Evolutionary conservation across 768 basidiomycete genomes (phyloP), one percentile per base, ranked within the genome.

Genomic region (Lentinus brumalis): DNA sequence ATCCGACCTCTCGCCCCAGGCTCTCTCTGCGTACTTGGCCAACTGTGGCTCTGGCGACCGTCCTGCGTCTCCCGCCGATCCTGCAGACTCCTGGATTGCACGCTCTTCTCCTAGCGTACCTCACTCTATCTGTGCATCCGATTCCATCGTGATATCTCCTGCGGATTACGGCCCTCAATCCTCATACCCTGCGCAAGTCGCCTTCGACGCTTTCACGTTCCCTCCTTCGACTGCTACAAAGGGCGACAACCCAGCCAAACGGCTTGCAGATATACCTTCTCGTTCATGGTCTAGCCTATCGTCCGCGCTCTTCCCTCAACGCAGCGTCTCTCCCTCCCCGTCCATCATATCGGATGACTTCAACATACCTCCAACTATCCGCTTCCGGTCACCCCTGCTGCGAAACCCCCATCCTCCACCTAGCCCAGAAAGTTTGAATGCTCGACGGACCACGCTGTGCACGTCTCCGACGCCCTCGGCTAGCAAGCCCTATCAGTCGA

Each of bases 21-120:
- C 62, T 14, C 29, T 66, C 38, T 64, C 69, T 16, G 60, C 61
- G 9, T 66, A 63, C 30, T 55, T 42, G 50, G 57, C 45, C 15
- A 15, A 53, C 3, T 52, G 56, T 55, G 50, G 10, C 26, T 62
- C 60, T 12, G 38, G 32, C 55, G 60, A 56, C 15, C 56, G 41
- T 4, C 29, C 40, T 10, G 41, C 44, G 44, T 41, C 62, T 42
- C 14, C 54, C 38, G n/a, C 18, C 14, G 10, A 39, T 4, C 35
- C 35, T 14, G 32, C 26, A 9, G 18, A 49, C 18, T 49, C 59
- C 8, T 14, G 35, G 9, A 11, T 16, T 7, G 7, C 51, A 14
- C 29, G 32, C 5, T 14, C 51, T 15, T 49, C n/a, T 5, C 39
- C 39, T 4, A 42, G 30, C 32, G 14, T 57, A 2, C 30, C 32